Percentiles rank a stretch among this genome's conserved stretches.
phyloP scores from a whole-genome alignment of 2,329 filamentous ascomycete species.

The Samsoniella hepiali region DNA sequence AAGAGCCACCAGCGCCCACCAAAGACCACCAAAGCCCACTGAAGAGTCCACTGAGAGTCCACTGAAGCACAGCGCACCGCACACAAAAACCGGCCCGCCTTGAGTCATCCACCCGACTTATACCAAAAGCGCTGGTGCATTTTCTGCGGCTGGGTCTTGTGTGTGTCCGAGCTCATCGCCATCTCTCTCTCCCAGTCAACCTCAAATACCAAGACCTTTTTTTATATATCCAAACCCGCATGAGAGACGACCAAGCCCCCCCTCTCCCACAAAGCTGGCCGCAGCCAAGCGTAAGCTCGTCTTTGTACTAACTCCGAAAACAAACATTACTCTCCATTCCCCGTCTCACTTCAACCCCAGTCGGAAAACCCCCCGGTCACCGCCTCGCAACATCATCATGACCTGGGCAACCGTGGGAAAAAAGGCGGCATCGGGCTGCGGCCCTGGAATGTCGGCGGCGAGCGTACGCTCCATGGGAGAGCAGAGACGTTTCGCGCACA shows the following conservation, averaged over 20 bases:
- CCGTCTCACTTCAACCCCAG: not conserved
- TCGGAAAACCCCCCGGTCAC: conserved; percentile 16
- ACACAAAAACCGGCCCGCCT: not conserved
- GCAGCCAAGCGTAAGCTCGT: conserved; percentile 14
- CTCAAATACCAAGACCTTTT: not conserved
- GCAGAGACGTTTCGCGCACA: conserved; percentile 15
- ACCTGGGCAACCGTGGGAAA: conserved; percentile 39
- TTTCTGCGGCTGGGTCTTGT: not conserved
- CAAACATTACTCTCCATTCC: not conserved
- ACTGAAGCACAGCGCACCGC: not conserved
- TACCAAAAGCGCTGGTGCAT: not conserved
- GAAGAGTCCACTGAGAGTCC: not conserved
- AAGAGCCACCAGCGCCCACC: not conserved
- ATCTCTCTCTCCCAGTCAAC: not conserved
- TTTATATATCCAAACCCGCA: not conserved
- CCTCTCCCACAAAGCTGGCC: conserved; percentile 1
- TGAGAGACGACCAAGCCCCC: not conserved
- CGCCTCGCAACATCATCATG: conserved; percentile 33
- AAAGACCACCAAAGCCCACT: not conserved
- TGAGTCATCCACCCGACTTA: conserved; percentile 16
- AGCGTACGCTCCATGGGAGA: conserved; percentile 6
- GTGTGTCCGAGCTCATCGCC: not conserved
- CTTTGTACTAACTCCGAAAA: not conserved
- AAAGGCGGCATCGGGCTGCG: conserved; percentile 34
- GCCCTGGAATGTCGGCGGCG: conserved; percentile 22